These are phyloP conservation scores for Nannizzia gypsea DNA, from an alignment of 2,329 filamentous ascomycete genomes.

Conservation along the genomic window DNA sequence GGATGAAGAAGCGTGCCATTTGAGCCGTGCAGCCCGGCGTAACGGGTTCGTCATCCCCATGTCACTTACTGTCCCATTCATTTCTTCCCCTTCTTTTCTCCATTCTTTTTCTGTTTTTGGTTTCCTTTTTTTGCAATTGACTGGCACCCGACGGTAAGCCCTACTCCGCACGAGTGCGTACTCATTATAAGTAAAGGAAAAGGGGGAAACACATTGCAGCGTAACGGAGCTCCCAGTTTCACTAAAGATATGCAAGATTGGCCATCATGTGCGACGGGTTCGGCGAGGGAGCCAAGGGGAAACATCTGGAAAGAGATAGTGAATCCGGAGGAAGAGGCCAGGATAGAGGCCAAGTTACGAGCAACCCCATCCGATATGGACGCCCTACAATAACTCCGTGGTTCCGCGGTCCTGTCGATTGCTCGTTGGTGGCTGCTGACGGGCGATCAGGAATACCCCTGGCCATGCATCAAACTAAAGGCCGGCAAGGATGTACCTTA, in stretches of 20 bases:
- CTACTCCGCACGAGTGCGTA: neutral
- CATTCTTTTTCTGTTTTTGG: neutral
- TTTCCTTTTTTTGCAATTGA: too few species aligned
- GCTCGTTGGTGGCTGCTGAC: conserved; percentile 2
- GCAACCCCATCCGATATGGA: neutral
- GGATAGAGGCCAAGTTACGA: neutral
- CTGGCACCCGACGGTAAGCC: neutral
- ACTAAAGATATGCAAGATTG: conserved; percentile 4
- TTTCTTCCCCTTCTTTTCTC: neutral
- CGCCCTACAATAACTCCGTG: conserved; percentile 3
- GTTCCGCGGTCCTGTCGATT: neutral
- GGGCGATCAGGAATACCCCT: neutral
- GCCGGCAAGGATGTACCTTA: conserved; percentile 4
- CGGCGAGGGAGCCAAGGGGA: neutral
- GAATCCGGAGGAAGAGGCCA: neutral
- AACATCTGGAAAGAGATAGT: neutral
- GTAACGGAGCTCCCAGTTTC: neutral
- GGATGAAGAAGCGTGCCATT: neutral
- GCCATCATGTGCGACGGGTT: conserved; percentile 5
- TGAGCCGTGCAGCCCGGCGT: neutral
- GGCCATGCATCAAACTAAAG: conserved; percentile 2
- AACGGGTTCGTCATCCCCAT: neutral
- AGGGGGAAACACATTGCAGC: neutral
- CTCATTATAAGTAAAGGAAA: neutral
- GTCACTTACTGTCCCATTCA: neutral